These are phyloP conservation scores for Mycena filopes DNA, from an alignment of 768 basidiomycete genomes.

Conservation along the genomic window DNA sequence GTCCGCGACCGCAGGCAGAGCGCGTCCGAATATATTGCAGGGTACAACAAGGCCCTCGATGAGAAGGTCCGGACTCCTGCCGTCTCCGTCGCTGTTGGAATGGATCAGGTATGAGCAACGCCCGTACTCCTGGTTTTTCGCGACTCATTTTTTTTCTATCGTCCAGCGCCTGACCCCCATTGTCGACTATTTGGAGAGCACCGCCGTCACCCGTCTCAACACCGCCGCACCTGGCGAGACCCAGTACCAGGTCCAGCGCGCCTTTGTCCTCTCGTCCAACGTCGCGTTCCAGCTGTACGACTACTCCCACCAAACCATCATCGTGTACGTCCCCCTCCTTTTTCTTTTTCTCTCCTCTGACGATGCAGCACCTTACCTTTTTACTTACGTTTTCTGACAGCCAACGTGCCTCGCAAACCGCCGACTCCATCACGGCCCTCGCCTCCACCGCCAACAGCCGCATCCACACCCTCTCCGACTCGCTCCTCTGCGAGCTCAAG, in stretches of 20 bases:
- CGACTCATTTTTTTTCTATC: slow-evolving; percentile 7
- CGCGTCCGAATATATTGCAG: slow-evolving; percentile 57
- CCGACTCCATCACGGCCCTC: slow-evolving; percentile 67
- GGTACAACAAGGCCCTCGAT: slow-evolving; percentile 68
- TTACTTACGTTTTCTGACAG: too few species aligned
- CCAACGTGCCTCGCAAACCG: slow-evolving; percentile 76
- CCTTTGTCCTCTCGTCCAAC: slow-evolving; percentile 69
- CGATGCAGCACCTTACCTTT: not conserved
- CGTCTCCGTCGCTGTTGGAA: slow-evolving; percentile 67
- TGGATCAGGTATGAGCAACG: slow-evolving; percentile 74
- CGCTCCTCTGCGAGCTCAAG: slow-evolving; percentile 73
- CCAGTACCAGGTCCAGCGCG: slow-evolving; percentile 85
- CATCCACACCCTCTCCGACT: slow-evolving; percentile 70
- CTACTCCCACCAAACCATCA: slow-evolving; percentile 72
- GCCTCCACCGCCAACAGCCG: slow-evolving; percentile 66
- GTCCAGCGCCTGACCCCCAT: slow-evolving; percentile 77
- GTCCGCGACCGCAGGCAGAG: slow-evolving; percentile 67
- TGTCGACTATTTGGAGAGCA: slow-evolving; percentile 72
- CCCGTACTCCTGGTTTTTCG: slow-evolving; percentile 22
- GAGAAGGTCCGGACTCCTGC: slow-evolving; percentile 74
- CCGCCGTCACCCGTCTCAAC: slow-evolving; percentile 60
- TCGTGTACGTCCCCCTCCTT: slow-evolving; percentile 66
- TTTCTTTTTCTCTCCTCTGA: slow-evolving; percentile 19
- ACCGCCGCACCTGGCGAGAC: slow-evolving; percentile 60
- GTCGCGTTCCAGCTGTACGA: slow-evolving; percentile 70